Evolutionary conservation across 768 basidiomycete genomes (phyloP).

Genomic region (Rhodosporidiobolus odoratus): DNA sequence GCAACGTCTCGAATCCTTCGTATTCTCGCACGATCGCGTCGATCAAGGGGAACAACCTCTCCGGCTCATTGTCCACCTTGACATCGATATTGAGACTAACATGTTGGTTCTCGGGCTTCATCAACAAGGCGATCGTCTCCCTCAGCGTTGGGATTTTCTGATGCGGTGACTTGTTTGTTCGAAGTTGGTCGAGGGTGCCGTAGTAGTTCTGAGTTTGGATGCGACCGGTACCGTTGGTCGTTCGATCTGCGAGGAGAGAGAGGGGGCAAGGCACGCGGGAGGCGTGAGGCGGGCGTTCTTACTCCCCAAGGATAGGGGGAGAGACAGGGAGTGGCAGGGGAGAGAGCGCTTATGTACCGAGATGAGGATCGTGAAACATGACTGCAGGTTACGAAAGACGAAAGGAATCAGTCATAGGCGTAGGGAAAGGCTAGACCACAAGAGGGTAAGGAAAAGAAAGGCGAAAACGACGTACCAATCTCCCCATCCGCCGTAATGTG

Average conservation of each 20-base stretch:
- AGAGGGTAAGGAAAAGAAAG: neutral
- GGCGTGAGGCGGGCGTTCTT: no score
- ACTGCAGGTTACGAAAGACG: constrained; percentile 44
- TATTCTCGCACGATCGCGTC: constrained; percentile 60
- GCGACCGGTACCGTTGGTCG: constrained; percentile 67
- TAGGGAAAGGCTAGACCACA: neutral
- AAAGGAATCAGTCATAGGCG: neutral
- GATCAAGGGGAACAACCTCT: constrained; percentile 75
- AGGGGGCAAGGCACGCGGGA: no score
- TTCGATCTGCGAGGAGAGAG: constrained; percentile 68
- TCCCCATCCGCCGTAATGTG: constrained; percentile 78
- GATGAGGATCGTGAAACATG: constrained; percentile 85
- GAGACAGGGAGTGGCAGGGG: neutral
- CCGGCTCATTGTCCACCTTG: constrained; percentile 86
- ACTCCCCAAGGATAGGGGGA: constrained; percentile 1
- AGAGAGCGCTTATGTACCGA: constrained; percentile 36
- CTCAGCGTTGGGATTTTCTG: constrained; percentile 73
- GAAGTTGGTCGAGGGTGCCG: constrained; percentile 74
- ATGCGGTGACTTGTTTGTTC: constrained; percentile 51
- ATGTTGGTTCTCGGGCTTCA: constrained; percentile 52
- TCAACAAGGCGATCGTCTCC: constrained; percentile 72
- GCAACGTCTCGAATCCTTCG: constrained; percentile 63
- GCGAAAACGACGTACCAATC: constrained; percentile 47
- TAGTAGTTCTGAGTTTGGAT: constrained; percentile 67
- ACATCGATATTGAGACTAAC: constrained; percentile 70